phyloP scores from a whole-genome alignment of 495 filamentous ascomycete species.

The Hypoxylon perforatum region DNA sequence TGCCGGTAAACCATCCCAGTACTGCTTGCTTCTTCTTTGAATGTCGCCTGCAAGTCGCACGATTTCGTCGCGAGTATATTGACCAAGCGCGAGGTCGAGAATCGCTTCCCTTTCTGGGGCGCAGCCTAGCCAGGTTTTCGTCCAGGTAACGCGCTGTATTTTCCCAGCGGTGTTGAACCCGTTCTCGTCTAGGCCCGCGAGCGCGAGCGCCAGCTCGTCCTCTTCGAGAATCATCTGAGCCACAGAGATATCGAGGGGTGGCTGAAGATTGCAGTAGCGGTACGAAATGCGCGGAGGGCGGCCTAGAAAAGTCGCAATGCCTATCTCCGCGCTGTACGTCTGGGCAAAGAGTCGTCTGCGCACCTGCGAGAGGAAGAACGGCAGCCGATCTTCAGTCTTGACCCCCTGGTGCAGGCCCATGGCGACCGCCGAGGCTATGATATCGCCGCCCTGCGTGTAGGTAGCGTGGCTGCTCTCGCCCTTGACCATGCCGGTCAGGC shows the following conservation, averaged over 20 bases:
- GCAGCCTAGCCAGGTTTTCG: slow-evolving; percentile 42
- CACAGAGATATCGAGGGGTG: slow-evolving; percentile 42
- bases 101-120: slow-evolving; percentile 44
- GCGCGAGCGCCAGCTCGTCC: slow-evolving; percentile 35
- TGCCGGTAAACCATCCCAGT: slow-evolving; percentile 51
- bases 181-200: slow-evolving; percentile 41
- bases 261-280: slow-evolving; percentile 46
- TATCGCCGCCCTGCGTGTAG: slow-evolving; percentile 43
- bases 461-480: slow-evolving; percentile 42
- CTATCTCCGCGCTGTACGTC: slow-evolving; percentile 43
- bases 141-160: slow-evolving; percentile 42
- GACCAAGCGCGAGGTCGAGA: slow-evolving; percentile 43
- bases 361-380: slow-evolving; percentile 44
- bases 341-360: slow-evolving; percentile 36
- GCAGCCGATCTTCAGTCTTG: slow-evolving; percentile 34
- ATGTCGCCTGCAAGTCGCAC: slow-evolving; percentile 46
- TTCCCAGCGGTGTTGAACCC: slow-evolving; percentile 42
- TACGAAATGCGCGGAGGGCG: slow-evolving; percentile 46
- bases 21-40: slow-evolving; percentile 47
- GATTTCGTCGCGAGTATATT: slow-evolving; percentile 47
- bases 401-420: slow-evolving; percentile 46
- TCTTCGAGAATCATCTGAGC: slow-evolving; percentile 35
- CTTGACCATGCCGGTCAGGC: slow-evolving; percentile 34
- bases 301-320: slow-evolving; percentile 41
- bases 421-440: slow-evolving; percentile 33